These are phyloP conservation scores for Peltaster fructicola DNA, from an alignment of 2,329 filamentous ascomycete species.

Conservation along the genomic window DNA sequence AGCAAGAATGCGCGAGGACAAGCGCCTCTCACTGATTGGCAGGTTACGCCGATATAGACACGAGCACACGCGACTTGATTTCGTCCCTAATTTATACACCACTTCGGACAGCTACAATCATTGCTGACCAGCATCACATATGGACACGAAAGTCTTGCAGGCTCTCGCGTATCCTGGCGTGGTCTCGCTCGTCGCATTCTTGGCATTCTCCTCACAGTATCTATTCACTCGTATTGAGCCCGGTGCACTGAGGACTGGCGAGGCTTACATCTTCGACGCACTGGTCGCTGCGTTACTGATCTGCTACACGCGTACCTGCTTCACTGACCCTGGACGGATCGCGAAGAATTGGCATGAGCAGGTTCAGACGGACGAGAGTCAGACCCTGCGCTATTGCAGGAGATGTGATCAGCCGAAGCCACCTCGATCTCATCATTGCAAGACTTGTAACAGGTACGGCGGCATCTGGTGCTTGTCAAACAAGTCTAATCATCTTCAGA, in stretches of 20 bases:
- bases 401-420: conserved; percentile 62
- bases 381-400: conserved; percentile 46
- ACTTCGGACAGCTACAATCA: too few species aligned
- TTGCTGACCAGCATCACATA: too few species aligned
- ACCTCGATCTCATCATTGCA: conserved; percentile 65
- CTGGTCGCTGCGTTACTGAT: conserved; percentile 47
- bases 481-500: conserved; percentile 2
- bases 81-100: too few species aligned
- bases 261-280: conserved; percentile 48
- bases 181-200: conserved; percentile 46
- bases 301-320: conserved; percentile 50
- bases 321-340: conserved; percentile 39
- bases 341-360: conserved; percentile 25
- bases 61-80: too few species aligned
- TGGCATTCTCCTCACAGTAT: conserved; percentile 55
- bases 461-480: background rate
- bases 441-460: conserved; percentile 46
- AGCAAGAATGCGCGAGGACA: too few species aligned
- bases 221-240: conserved; percentile 43
- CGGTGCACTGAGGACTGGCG: conserved; percentile 38
- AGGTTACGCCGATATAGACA: too few species aligned
- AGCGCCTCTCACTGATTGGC: too few species aligned
- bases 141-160: conserved; percentile 2
- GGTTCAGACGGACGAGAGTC: conserved; percentile 8
- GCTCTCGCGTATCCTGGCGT: conserved; percentile 34